Percentiles rank a stretch among this genome's conserved stretches.
Evolutionary conservation across 345 rosid species (phyloP).

Genomic region (Gossypioides kirkii): DNA sequence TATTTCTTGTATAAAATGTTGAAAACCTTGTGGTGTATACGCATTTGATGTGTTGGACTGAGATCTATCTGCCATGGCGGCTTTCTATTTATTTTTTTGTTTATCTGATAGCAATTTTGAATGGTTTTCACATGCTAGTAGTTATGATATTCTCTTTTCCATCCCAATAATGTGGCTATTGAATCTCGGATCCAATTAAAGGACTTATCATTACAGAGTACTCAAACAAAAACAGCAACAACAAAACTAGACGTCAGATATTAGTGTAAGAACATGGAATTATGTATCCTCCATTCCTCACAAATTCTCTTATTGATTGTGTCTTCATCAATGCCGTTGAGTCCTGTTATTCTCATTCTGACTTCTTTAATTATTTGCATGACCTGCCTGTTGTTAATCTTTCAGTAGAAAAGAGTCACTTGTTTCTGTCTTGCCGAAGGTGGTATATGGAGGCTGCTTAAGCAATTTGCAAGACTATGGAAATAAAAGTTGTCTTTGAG

Average conservation of each 20-base stretch:
- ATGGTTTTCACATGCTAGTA: not conserved
- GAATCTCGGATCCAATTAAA: not conserved
- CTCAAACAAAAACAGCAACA: too few species aligned
- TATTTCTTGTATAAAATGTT: not conserved
- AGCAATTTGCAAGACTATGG: not conserved
- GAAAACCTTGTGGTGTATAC: conserved; percentile 2
- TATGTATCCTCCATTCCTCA: too few species aligned
- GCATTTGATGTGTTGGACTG: not conserved
- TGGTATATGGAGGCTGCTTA: not conserved
- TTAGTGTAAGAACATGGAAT: too few species aligned
- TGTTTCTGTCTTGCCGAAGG: not conserved
- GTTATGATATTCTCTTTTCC: not conserved
- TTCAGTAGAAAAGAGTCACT: too few species aligned
- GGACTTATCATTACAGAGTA: not conserved
- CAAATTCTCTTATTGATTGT: not conserved
- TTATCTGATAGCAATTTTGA: not conserved
- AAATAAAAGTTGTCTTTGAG: not conserved
- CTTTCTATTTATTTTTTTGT: not conserved
- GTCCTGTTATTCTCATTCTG: too few species aligned
- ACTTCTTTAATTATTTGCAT: too few species aligned
- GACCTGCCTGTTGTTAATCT: too few species aligned
- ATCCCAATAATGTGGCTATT: not conserved
- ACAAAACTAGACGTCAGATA: too few species aligned
- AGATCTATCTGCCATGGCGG: not conserved
- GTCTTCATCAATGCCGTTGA: not conserved